These are phyloP conservation scores for Pichia sp. DNA, from an alignment of 1,139 yeast genomes.

Conservation along the genomic window DNA sequence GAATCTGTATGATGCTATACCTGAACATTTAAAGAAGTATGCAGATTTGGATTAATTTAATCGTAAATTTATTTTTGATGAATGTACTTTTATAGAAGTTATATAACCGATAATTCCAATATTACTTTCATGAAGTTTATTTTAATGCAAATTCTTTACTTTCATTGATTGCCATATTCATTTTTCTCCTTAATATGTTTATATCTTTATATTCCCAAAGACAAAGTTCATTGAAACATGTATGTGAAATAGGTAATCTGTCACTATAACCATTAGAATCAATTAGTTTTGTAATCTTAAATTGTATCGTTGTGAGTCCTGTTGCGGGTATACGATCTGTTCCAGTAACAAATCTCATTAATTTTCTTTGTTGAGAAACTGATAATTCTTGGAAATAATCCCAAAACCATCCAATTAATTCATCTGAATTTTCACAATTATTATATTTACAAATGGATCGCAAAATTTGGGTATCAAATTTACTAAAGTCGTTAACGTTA, in stretches of 20 bases:
- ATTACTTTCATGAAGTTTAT: too few species aligned
- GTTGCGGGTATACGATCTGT: constrained; percentile 91
- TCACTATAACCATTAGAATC: constrained; percentile 38
- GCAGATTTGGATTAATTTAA: constrained; percentile 36
- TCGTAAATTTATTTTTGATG: too few species aligned
- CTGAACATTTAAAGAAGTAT: constrained; percentile 65
- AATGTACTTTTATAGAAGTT: too few species aligned
- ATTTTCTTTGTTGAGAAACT: constrained; percentile 47
- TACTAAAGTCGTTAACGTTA: constrained; percentile 18
- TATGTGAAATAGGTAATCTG: constrained; percentile 78
- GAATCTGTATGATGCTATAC: constrained; percentile 58
- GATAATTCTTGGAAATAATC: constrained; percentile 48
- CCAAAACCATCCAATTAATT: constrained; percentile 79
- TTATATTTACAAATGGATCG: constrained; percentile 66
- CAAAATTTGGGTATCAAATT: constrained; percentile 59
- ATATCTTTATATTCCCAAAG: constrained; percentile 56
- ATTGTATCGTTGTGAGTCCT: constrained; percentile 68
- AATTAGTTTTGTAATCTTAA: constrained; percentile 50
- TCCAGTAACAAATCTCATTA: constrained; percentile 79
- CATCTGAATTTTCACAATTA: constrained; percentile 48
- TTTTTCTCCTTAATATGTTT: constrained; percentile 48
- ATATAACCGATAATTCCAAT: too few species aligned
- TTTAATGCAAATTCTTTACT: constrained; percentile 79
- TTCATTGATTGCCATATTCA: constrained; percentile 63
- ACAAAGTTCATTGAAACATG: constrained; percentile 88